Conservation (phyloP, 2,329 filamentous ascomycete species). For the Monascus ruber region DNA sequence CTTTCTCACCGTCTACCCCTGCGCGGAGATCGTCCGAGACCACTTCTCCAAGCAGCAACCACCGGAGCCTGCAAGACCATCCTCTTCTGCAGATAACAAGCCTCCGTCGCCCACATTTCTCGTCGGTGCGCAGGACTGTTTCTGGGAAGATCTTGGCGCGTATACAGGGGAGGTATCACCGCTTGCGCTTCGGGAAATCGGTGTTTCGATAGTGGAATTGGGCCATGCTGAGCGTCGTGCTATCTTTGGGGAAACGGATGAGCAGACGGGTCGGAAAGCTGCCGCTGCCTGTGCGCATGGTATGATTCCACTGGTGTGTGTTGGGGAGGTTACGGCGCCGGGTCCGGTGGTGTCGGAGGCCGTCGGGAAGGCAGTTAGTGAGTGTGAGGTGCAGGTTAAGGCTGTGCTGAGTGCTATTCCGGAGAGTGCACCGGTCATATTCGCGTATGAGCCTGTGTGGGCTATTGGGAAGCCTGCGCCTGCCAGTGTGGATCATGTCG, state of each 20-base stretch:
- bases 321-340: constrained; percentile 55
- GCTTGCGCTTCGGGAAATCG: constrained; percentile 52
- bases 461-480: constrained; percentile 68
- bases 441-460: constrained; percentile 85
- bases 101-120: constrained; percentile 41
- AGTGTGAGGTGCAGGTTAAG: constrained; percentile 56
- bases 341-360: constrained; percentile 35
- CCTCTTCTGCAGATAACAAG: constrained; percentile 18
- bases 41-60: constrained; percentile 9
- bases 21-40: constrained; percentile 27
- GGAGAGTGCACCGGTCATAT: constrained; percentile 54
- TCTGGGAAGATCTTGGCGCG: constrained; percentile 57
- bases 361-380: constrained; percentile 49
- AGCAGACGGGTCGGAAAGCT: constrained; percentile 55
- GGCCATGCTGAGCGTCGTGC: constrained; percentile 69
- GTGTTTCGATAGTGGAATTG: constrained; percentile 62
- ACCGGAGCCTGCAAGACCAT: constrained; percentile 2
- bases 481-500: constrained; percentile 60
- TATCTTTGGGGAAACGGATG: constrained; percentile 65
- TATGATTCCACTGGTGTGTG: constrained; percentile 67
- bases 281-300: constrained; percentile 55
- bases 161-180: constrained; percentile 72
- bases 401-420: constrained; percentile 52
- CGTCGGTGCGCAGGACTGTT: constrained; percentile 66
- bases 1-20: constrained; percentile 53